Evolutionary conservation across 2,329 filamentous ascomycete genomes (phyloP), one percentile per base, ranked within the genome.

Genomic region (Bipolaris zeicola): DNA sequence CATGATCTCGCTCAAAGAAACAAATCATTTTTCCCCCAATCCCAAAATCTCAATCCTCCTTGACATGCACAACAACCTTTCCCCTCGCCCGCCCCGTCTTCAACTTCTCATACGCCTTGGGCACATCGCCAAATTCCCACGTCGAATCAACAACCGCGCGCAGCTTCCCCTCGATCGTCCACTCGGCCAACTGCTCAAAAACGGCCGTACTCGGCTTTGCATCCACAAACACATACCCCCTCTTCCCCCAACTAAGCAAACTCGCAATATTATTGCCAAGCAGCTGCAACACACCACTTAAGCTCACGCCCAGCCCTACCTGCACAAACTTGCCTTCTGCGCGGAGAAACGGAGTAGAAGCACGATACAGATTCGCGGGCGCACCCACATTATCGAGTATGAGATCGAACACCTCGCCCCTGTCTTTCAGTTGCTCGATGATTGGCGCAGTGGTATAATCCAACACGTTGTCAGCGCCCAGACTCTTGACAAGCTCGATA

Each of bases 391-490:
- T 83, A 70, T 88, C 86, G 13, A 88, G 73, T 0, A 83, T 75
- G 26, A 84, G 74, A 47, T 81, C 75, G 70, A 80, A 87, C 3
- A 80, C 73, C 11, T 70, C 71, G 0, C 80, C 81, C 26, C 76
- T 77, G 0, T 73, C 68, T 59, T 78, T 79, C 14, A 87, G 67
- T 5, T 66, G 69, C 31, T 75, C 73, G 4, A 79, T 65, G 6
- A 87, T 71, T 62, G 85, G 71, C 37, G 75, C 66, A 0, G 70
- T 69, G 8, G 78, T 80, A 64, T 88, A 88, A 63, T 88, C 83
- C 42, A 87, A 76, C 13, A 87, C 80, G 50, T 83, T 81, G 63
- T 88, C 84, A 14, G 86, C 86, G 1, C 87, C 86, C 1, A 89
- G 71, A 0, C 71, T 68, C 51, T 78, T 79, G 66, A 83, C 85